phyloP scores from a whole-genome alignment of 768 basidiomycete genomes.

The Phanerodontia chrysosporium region DNA sequence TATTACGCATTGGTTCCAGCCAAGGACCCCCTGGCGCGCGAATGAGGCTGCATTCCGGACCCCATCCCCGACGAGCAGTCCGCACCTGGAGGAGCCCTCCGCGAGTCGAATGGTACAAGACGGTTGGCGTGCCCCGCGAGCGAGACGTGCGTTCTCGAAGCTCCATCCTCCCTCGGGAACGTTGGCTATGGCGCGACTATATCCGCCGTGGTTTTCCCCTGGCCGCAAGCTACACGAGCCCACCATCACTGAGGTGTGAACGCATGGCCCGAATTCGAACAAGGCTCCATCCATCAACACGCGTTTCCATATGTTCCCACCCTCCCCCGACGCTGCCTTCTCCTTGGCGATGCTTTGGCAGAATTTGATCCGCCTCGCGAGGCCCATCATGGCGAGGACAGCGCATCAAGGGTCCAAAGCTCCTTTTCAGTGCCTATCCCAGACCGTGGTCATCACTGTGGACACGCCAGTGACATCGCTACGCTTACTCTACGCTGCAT shows the following conservation, averaged over 20 bases:
- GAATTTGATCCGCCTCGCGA: neutral
- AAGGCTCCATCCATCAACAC: neutral
- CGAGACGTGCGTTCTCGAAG: neutral
- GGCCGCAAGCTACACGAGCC: neutral
- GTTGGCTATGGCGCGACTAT: neutral
- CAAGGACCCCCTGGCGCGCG: conserved; percentile 7
- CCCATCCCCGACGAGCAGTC: conserved; percentile 8
- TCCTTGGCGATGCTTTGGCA: neutral
- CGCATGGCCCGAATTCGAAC: neutral
- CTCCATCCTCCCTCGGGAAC: neutral
- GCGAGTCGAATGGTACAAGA: neutral
- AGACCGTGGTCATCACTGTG: no score
- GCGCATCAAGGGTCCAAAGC: neutral
- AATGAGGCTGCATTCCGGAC: conserved; percentile 10
- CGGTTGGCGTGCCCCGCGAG: neutral
- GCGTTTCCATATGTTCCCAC: neutral
- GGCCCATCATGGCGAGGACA: neutral
- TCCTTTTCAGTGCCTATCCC: no score
- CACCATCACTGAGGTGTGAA: neutral
- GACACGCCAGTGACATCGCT: no score
- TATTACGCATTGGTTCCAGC: conserved; percentile 19
- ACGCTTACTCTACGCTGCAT: no score
- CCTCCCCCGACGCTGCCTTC: neutral
- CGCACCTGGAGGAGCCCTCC: neutral
- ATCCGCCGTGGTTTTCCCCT: neutral